These are phyloP conservation scores for Grosmannia clavigera DNA, from an alignment of 2,329 filamentous ascomycete species.

Conservation along the genomic window DNA sequence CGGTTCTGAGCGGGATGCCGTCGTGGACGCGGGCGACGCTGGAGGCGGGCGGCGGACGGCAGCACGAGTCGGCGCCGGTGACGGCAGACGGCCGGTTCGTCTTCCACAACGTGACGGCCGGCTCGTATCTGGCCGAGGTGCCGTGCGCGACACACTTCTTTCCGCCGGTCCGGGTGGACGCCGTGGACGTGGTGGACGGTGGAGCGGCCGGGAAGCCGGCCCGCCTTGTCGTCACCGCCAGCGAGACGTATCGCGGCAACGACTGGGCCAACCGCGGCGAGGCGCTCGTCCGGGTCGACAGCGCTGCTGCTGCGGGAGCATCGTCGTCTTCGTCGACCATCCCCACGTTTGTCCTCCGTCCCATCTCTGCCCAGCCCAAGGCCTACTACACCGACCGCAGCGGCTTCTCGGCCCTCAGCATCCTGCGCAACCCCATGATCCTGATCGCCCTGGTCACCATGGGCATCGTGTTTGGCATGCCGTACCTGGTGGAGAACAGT, in stretches of 20 bases:
- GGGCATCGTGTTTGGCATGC: slow-evolving; percentile 80
- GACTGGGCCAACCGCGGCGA: slow-evolving; percentile 83
- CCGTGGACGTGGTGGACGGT: background rate
- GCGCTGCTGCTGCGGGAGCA: slow-evolving; percentile 12
- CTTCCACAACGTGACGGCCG: slow-evolving; percentile 58
- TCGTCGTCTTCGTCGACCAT: slow-evolving; percentile 8
- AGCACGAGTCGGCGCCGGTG: slow-evolving; percentile 46
- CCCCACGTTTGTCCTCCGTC: slow-evolving; percentile 42
- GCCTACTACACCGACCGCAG: slow-evolving; percentile 65
- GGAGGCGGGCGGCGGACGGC: slow-evolving; percentile 46
- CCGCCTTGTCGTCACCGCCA: slow-evolving; percentile 43
- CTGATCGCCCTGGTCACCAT: slow-evolving; percentile 77
- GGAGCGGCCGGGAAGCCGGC: background rate
- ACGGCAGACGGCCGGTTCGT: slow-evolving; percentile 58
- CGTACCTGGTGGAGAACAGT: slow-evolving; percentile 94
- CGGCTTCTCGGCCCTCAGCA: slow-evolving; percentile 65
- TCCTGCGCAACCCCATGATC: slow-evolving; percentile 95
- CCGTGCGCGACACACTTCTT: slow-evolving; percentile 66
- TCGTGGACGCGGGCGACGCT: slow-evolving; percentile 55
- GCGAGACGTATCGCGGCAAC: slow-evolving; percentile 81
- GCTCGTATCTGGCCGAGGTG: slow-evolving; percentile 73
- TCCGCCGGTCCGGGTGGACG: slow-evolving; percentile 60
- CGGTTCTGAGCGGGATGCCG: slow-evolving; percentile 26
- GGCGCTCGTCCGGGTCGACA: slow-evolving; percentile 30
- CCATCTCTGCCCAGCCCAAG: slow-evolving; percentile 46